These are phyloP conservation scores for Nemania sp. DNA, from an alignment of 2,329 filamentous ascomycete species.

Conservation along the genomic window DNA sequence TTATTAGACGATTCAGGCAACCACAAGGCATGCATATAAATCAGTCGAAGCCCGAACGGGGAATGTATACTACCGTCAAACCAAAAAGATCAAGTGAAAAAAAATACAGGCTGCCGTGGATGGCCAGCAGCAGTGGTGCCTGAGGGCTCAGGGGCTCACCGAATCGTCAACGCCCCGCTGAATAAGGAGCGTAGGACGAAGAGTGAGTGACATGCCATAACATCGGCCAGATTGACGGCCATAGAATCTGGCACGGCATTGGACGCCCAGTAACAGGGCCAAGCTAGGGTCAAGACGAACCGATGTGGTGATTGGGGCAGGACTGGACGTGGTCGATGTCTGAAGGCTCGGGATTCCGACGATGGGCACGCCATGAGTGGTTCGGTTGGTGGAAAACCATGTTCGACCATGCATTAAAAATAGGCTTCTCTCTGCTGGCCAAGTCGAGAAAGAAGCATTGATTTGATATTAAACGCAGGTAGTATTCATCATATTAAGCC, in stretches of 20 bases:
- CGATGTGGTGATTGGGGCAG: constrained; percentile 15
- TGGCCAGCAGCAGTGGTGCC: constrained; percentile 18
- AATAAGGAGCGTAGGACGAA: constrained; percentile 13
- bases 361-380: constrained; percentile 13
- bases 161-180: constrained; percentile 20
- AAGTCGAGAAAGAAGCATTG: neutral
- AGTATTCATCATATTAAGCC: neutral
- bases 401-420: constrained; percentile 14
- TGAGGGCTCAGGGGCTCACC: constrained; percentile 18
- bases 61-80: constrained; percentile 5
- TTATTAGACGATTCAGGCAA: constrained; percentile 7
- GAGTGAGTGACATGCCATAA: constrained; percentile 20
- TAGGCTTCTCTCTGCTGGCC: constrained; percentile 18
- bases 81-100: neutral
- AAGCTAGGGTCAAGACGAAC: constrained; percentile 13
- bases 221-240: constrained; percentile 11
- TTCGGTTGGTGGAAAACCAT: constrained; percentile 29
- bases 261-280: constrained; percentile 21
- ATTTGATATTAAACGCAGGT: constrained; percentile 14
- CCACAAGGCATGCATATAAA: neutral
- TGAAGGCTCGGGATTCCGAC: neutral
- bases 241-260: constrained; percentile 22
- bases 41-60: constrained; percentile 11
- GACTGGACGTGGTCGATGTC: constrained; percentile 26
- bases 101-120: constrained; percentile 3